phyloP scores from a whole-genome alignment of 2,329 filamentous ascomycete genomes.

The Aspergillus sp. region DNA sequence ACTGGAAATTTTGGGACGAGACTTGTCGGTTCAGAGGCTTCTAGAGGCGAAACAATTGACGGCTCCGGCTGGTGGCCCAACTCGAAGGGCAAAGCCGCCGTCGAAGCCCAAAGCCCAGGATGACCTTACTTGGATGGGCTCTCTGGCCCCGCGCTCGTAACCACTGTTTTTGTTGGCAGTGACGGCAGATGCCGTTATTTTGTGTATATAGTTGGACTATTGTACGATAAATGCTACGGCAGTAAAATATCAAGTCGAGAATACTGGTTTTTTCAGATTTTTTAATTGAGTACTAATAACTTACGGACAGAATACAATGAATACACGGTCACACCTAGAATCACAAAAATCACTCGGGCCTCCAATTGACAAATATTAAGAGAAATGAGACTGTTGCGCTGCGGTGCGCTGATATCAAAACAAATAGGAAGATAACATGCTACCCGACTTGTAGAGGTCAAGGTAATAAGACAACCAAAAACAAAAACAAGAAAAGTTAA shows the following conservation, averaged over 20 bases:
- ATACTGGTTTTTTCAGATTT: too few relatives aligned
- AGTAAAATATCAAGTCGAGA: too few relatives aligned
- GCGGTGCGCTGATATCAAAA: conserved; percentile 20
- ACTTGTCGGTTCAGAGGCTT: conserved; percentile 46
- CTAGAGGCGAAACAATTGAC: conserved; percentile 34
- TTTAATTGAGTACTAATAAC: too few relatives aligned
- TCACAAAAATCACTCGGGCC: too few relatives aligned
- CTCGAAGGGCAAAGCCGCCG: conserved; percentile 6
- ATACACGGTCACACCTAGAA: too few relatives aligned
- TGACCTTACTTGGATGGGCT: conserved; percentile 29
- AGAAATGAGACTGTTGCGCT: background rate
- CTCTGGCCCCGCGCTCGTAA: conserved; percentile 18
- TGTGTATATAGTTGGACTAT: background rate
- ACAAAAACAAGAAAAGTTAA: conserved; percentile 11
- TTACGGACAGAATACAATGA: too few relatives aligned
- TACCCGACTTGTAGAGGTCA: conserved; percentile 13
- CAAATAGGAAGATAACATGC: conserved; percentile 11
- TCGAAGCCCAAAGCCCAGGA: conserved; percentile 9
- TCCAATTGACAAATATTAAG: too few relatives aligned
- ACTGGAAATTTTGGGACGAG: conserved; percentile 52
- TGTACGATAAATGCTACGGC: too few relatives aligned
- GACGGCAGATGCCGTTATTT: too few relatives aligned
- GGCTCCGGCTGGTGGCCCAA: conserved; percentile 9
- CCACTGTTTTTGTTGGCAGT: too few relatives aligned
- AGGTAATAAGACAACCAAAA: conserved; percentile 12